Conservation (phyloP, 805 yeast genomes). For the Danielozyma ontarioensis region DNA sequence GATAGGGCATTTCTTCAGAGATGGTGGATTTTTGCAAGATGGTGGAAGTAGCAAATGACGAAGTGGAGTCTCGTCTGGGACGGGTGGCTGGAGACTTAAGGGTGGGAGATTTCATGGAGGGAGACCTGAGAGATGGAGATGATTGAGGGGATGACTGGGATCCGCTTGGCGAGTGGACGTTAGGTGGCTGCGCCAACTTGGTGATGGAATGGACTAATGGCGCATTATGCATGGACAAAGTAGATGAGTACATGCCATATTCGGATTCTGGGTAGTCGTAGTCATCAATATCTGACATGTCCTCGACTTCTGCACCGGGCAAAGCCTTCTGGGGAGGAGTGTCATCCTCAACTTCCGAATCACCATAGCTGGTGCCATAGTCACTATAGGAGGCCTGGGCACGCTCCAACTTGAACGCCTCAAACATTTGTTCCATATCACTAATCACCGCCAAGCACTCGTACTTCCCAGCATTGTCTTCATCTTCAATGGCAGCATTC, state of each 20-base stretch:
- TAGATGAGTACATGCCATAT: constrained; percentile 16
- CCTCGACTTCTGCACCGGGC: constrained; percentile 11
- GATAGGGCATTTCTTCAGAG: constrained; percentile 58
- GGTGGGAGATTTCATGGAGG: constrained; percentile 1
- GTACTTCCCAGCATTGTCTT: constrained; percentile 54
- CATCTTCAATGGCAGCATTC: constrained; percentile 46
- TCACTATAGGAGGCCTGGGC: constrained; percentile 12
- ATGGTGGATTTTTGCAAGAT: constrained; percentile 48
- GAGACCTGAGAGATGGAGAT: constrained; percentile 1
- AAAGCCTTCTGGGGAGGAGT: neutral
- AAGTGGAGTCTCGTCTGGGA: constrained; percentile 21
- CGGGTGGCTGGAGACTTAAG: constrained; percentile 9
- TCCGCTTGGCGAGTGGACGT: neutral
- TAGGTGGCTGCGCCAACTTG: constrained; percentile 4
- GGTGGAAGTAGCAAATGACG: constrained; percentile 28
- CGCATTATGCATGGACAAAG: constrained; percentile 15
- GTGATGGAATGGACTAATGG: constrained; percentile 40
- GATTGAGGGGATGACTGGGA: constrained; percentile 1
- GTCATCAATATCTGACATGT: constrained; percentile 15
- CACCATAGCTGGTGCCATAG: constrained; percentile 1
- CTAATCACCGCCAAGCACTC: constrained; percentile 64
- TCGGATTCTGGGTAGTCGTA: constrained; percentile 29
- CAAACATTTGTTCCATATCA: constrained; percentile 73
- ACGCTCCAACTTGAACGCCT: constrained; percentile 39
- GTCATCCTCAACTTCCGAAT: constrained; percentile 1